phyloP scores from a whole-genome alignment of 1,139 yeast species.

The Pichia sp. region DNA sequence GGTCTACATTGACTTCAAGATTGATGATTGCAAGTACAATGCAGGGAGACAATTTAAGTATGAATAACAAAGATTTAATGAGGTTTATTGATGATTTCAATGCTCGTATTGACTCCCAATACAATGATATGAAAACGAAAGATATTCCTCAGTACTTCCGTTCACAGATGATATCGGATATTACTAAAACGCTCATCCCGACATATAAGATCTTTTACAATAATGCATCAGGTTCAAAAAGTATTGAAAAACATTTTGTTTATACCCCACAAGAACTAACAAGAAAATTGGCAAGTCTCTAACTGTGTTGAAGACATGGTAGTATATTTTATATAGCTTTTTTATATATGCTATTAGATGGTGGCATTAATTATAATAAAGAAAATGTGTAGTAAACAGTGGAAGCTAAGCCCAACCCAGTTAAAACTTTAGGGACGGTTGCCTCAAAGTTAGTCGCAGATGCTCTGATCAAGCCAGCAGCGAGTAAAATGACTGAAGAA shows the following conservation, averaged over 20 bases:
- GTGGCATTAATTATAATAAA: neutral
- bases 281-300: too few species aligned
- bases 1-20: conserved; percentile 73
- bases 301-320: too few species aligned
- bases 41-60: conserved; percentile 31
- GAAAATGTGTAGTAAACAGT: conserved; percentile 51
- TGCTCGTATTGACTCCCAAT: conserved; percentile 58
- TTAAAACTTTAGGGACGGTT: conserved; percentile 67
- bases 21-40: conserved; percentile 64
- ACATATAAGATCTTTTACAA: conserved; percentile 5
- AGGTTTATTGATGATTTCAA: conserved; percentile 84
- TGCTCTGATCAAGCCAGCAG: conserved; percentile 59
- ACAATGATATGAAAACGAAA: conserved; percentile 1
- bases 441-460: conserved; percentile 34
- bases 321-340: too few species aligned
- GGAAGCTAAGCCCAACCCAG: conserved; percentile 57
- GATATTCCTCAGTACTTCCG: conserved; percentile 6
- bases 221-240: neutral
- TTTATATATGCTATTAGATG: too few species aligned
- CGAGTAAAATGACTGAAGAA: conserved; percentile 54
- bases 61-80: conserved; percentile 54
- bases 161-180: conserved; percentile 5
- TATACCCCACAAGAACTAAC: conserved; percentile 4
- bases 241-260: conserved; percentile 3
- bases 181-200: conserved; percentile 7